phyloP scores from a whole-genome alignment of 768 basidiomycete species.

The Phaeotremella skinneri region DNA sequence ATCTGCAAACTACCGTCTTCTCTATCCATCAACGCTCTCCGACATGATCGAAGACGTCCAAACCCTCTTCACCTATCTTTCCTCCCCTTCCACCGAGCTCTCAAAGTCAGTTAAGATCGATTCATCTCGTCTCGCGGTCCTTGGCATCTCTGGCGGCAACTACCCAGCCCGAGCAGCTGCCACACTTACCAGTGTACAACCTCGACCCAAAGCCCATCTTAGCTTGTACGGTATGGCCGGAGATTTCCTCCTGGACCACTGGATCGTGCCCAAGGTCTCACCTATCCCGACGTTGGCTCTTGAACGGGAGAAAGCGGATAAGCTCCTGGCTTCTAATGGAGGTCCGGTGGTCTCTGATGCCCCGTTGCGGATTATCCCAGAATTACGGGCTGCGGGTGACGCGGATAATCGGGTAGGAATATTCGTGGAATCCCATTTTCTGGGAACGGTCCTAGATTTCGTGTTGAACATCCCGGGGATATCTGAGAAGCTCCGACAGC shows the following conservation, averaged over 20 bases:
- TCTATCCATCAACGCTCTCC: constrained; percentile 3
- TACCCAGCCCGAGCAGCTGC: constrained; percentile 9
- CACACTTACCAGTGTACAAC: background rate
- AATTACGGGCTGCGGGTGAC: background rate
- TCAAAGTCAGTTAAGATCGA: background rate
- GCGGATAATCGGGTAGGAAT: background rate
- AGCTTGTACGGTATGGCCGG: constrained; percentile 4
- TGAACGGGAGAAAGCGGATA: background rate
- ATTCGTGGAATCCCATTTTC: background rate
- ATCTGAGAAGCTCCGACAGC: background rate
- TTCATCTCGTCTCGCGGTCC: background rate
- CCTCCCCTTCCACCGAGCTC: background rate
- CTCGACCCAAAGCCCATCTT: constrained; percentile 8
- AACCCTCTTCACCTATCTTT: constrained; percentile 11
- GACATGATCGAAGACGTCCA: constrained; percentile 11
- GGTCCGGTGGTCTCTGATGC: background rate
- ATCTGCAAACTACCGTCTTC: constrained; percentile 13
- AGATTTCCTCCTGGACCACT: constrained; percentile 13
- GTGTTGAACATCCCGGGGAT: constrained; percentile 5
- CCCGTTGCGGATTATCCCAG: background rate
- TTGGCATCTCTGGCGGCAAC: constrained; percentile 15
- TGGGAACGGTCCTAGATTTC: constrained; percentile 7
- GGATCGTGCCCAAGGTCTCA: constrained; percentile 1
- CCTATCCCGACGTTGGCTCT: background rate
- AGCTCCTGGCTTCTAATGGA: background rate